Evolutionary conservation across 208 protist genomes (phyloP), one percentile per base, ranked within the genome.

Genomic region (Trypanosoma lewisi): DNA sequence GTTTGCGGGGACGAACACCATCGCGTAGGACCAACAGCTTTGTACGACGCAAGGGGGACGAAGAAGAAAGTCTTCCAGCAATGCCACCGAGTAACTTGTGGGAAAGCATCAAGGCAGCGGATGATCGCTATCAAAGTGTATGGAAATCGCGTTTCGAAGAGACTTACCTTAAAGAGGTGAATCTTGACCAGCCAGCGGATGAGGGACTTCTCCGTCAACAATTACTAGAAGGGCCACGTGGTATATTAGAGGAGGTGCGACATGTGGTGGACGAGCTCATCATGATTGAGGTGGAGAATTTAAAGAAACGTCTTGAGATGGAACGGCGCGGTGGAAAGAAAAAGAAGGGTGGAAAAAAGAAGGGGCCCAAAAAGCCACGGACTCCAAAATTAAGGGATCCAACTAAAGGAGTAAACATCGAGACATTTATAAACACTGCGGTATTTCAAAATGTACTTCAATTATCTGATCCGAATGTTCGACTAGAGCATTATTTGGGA

Each of bases 221-320:
- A 70, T 77, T 97, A 19, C 66, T 98, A 56, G 80, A 92, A 41
- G 92, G 94, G 5, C 83, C 89, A 2, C 77, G 80, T 19, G 95
- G 94, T 12, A 77, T 98, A 19, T 90, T 97, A 77, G 69, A 83
- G 23, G 80, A 96, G 34, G 70, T 98, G 42, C 87, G 96, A 30
- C 64, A 60, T 50, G 83, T 89, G 63, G 95, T 98, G 3, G 94
- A 98, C 62, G 72, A 93, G 77, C 79, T 96, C n/a, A 86, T 98
- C 39, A 73, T 82, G 65, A 77, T 93, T 50, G 94, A 98, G 75
- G 86, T 98, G 27, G 51, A 65, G 17, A 98, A 98, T 75, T 58
- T 98, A 28, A 91, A 95, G 80, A 83, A 78, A 51, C 62, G 78
- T 19, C 37, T 97, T 7, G 91, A 95, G 66, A 74, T 73, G 50